Percentiles rank a stretch among this genome's conserved stretches.
These are phyloP conservation scores for Chenopodium quinoa DNA, from an alignment of 148 eudicot species.

Conservation along the genomic window DNA sequence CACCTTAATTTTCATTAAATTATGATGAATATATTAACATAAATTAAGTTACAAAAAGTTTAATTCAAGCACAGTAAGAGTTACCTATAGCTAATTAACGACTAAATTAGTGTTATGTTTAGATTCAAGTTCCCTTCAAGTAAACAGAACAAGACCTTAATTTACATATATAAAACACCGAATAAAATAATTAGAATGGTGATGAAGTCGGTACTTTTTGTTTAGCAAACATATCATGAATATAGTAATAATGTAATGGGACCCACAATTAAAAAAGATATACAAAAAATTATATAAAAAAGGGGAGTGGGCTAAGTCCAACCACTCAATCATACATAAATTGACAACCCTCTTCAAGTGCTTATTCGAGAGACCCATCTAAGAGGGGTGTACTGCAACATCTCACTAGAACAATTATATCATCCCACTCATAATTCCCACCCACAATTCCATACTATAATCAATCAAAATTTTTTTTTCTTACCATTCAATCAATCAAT, in stretches of 20 bases:
- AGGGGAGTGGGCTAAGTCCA: slow-evolving; percentile 42
- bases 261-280: slow-evolving; percentile 16
- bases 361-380: slow-evolving; percentile 27
- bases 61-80: no score
- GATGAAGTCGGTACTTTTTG: not conserved
- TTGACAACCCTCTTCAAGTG: slow-evolving; percentile 21
- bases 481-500: not conserved
- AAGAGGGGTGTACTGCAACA: slow-evolving; percentile 15
- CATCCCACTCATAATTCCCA: not conserved
- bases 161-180: not conserved
- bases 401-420: not conserved
- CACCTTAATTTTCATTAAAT: no score
- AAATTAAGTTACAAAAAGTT: no score
- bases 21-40: no score
- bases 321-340: slow-evolving; percentile 43
- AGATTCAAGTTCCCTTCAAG: no score
- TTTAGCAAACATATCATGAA: slow-evolving; percentile 11
- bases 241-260: slow-evolving; percentile 23
- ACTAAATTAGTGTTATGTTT: no score
- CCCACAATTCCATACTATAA: not conserved
- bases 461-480: not conserved
- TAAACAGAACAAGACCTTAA: not conserved
- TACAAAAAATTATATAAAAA: slow-evolving; percentile 8
- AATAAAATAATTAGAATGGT: not conserved
- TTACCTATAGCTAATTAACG: no score